A percentile compares a stretch with the other conserved stretches of the same genome.
These are phyloP conservation scores for Teunomyces tritomae DNA, from an alignment of 805 yeast species.

Conservation along the genomic window DNA sequence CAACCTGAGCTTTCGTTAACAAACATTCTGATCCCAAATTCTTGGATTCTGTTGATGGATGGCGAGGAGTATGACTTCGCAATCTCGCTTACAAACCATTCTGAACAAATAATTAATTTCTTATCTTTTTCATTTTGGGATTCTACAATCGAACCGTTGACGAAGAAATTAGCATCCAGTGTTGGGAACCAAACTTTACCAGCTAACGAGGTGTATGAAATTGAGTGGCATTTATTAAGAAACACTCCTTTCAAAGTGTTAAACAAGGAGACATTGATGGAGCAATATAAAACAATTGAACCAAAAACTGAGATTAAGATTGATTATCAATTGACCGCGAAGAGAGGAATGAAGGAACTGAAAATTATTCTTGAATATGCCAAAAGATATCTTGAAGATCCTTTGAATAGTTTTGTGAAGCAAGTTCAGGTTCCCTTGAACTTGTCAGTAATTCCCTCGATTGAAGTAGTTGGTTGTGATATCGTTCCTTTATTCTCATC, in stretches of 20 bases:
- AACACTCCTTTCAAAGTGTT: conserved; percentile 56
- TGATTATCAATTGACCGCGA: conserved; percentile 63
- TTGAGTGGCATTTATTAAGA: conserved; percentile 64
- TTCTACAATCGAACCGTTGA: conserved; percentile 66
- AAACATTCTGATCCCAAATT: conserved; percentile 53
- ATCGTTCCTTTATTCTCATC: conserved; percentile 53
- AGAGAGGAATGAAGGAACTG: conserved; percentile 68
- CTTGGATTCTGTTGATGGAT: conserved; percentile 73
- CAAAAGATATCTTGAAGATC: conserved; percentile 23
- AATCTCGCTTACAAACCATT: conserved; percentile 55
- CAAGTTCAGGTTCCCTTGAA: conserved; percentile 65
- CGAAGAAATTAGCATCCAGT: conserved; percentile 43
- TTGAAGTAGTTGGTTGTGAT: conserved; percentile 75
- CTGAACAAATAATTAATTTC: conserved; percentile 53
- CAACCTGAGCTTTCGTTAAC: conserved; percentile 64
- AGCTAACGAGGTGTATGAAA: conserved; percentile 66
- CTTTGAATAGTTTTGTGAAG: conserved; percentile 39
- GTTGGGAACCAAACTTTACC: conserved; percentile 36
- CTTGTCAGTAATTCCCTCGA: conserved; percentile 67
- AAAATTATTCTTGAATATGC: conserved; percentile 64
- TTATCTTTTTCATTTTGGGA: conserved; percentile 66
- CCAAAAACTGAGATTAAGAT: conserved; percentile 44
- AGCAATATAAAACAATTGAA: conserved; percentile 35
- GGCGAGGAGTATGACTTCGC: conserved; percentile 62
- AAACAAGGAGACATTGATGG: conserved; percentile 42